Percentiles rank a stretch among this genome's conserved stretches.
phyloP scores from a whole-genome alignment of 352 stramenopile species.

The Pythium brassicae region DNA sequence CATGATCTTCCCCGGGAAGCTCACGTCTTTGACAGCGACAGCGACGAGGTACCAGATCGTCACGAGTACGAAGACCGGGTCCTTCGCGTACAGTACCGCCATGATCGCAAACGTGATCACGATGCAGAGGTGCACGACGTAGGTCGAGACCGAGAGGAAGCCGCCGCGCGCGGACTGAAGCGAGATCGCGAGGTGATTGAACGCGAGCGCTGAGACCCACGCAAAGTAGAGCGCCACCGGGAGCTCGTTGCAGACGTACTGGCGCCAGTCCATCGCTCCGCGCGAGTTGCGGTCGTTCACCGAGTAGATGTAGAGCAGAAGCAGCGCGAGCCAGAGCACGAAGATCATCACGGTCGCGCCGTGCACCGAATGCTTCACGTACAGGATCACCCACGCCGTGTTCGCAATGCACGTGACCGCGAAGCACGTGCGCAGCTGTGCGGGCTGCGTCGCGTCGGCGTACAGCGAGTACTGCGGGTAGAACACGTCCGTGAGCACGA shows the following conservation, averaged over 20 bases:
- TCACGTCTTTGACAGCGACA: constrained; percentile 54
- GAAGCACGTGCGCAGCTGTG: constrained; percentile 61
- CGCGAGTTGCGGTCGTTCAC: constrained; percentile 62
- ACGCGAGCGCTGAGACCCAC: constrained; percentile 67
- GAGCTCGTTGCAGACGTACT: constrained; percentile 72
- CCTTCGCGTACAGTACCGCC: constrained; percentile 55
- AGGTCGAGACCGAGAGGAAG: constrained; percentile 52
- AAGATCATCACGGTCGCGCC: constrained; percentile 57
- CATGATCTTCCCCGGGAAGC: constrained; percentile 31
- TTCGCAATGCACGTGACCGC: constrained; percentile 63
- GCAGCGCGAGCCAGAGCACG: constrained; percentile 61
- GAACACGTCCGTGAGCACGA: constrained; percentile 65
- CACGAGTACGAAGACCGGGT: constrained; percentile 53
- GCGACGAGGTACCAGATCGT: constrained; percentile 67
- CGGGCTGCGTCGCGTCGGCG: constrained; percentile 58
- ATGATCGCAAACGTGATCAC: constrained; percentile 58
- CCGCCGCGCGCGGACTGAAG: constrained; percentile 49
- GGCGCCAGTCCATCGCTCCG: constrained; percentile 47
- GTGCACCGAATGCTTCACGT: constrained; percentile 46
- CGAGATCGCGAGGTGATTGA: constrained; percentile 62
- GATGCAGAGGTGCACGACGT: constrained; percentile 58
- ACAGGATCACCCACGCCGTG: constrained; percentile 61
- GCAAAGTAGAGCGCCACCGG: constrained; percentile 76
- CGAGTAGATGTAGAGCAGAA: constrained; percentile 78
- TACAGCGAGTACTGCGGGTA: constrained; percentile 65